phyloP scores from a whole-genome alignment of 2,329 filamentous ascomycete species.

The Graphium sp. region DNA sequence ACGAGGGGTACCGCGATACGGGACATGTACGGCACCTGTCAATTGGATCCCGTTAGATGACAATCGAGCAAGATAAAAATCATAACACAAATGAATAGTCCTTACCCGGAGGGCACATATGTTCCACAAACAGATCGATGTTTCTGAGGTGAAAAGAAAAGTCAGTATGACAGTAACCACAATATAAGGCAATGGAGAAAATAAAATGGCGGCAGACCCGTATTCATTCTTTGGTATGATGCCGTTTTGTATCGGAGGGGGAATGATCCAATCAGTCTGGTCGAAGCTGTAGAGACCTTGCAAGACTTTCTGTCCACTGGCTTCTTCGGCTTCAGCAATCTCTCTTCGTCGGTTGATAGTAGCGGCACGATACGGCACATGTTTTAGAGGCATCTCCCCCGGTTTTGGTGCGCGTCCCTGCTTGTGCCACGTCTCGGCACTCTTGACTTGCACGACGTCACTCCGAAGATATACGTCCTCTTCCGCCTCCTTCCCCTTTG shows the following conservation, averaged over 20 bases:
- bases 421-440: constrained; percentile 93
- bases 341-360: constrained; percentile 77
- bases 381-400: constrained; percentile 64
- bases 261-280: constrained; percentile 94
- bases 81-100: constrained; percentile 11
- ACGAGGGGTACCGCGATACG: constrained; percentile 56
- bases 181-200: too few relatives aligned
- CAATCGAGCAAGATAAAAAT: not conserved
- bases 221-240: constrained; percentile 87
- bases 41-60: too few relatives aligned
- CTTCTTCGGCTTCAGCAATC: constrained; percentile 68
- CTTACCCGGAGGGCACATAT: constrained; percentile 82
- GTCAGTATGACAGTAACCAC: not conserved
- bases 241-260: constrained; percentile 67
- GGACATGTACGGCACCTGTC: constrained; percentile 64
- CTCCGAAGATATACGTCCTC: constrained; percentile 68
- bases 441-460: constrained; percentile 75
- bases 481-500: constrained; percentile 56
- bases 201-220: constrained; percentile 26
- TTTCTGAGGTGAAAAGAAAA: constrained; percentile 46
- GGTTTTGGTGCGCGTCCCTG: constrained; percentile 64
- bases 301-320: constrained; percentile 65
- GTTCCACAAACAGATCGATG: constrained; percentile 86
- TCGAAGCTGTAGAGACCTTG: constrained; percentile 72
- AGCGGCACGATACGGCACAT: constrained; percentile 78